Evolutionary conservation across 2,329 filamentous ascomycete species (phyloP).

Genomic region (Colletotrichum costaricense): DNA sequence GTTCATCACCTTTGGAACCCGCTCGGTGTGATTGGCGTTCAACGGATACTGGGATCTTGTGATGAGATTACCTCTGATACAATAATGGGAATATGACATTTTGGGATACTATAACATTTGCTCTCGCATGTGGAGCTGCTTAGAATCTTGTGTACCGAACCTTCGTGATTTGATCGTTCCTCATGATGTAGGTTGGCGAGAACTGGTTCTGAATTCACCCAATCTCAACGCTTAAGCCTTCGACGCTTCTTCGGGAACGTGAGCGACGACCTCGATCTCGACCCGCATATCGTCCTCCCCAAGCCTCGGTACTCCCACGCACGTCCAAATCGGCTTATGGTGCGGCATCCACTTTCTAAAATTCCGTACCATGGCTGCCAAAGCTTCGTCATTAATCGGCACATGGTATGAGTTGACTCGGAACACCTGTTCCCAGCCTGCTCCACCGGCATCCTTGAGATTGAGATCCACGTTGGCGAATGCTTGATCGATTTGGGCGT

Average conservation of each 20-base stretch:
- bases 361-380: slow-evolving; percentile 56
- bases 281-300: slow-evolving; percentile 63
- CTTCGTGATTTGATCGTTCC: neutral
- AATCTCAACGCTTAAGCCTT: neutral
- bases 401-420: slow-evolving; percentile 58
- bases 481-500: slow-evolving; percentile 60
- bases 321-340: slow-evolving; percentile 66
- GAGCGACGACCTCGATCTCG: slow-evolving; percentile 68
- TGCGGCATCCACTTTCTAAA: slow-evolving; percentile 62
- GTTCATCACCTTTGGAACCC: neutral
- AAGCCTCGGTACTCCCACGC: slow-evolving; percentile 60
- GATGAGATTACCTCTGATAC: slow-evolving; percentile 7
- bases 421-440: slow-evolving; percentile 67
- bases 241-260: slow-evolving; percentile 51
- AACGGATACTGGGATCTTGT: slow-evolving; percentile 1
- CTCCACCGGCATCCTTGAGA: slow-evolving; percentile 63
- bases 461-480: slow-evolving; percentile 67
- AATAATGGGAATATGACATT: slow-evolving; percentile 20
- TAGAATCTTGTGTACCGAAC: fast-evolving
- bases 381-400: slow-evolving; percentile 51
- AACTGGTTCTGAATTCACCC: too few species aligned
- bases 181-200: neutral
- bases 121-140: neutral
- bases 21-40: slow-evolving; percentile 18
- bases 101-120: neutral